Evolutionary conservation across 192 early-diverging fungal genomes (phyloP), one percentile per base, ranked within the genome.

Genomic region (Coemansia nantahalensis): DNA sequence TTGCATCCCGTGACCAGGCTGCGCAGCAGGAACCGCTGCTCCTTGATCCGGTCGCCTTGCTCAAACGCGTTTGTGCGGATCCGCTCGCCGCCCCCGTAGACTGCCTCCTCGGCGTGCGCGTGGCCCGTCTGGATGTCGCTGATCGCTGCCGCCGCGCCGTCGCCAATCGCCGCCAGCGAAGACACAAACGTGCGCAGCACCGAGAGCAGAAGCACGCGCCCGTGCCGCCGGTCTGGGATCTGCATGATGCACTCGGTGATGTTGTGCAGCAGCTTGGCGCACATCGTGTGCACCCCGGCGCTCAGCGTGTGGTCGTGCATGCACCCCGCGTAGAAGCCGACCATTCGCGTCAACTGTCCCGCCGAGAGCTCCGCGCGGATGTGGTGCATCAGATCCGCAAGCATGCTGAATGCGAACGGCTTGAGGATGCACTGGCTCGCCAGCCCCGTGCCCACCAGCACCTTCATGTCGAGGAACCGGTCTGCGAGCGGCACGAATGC

Each of bases 331-430:
- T 96, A 97, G 40, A 94, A 91, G 50, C 90, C 86, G 11, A 99
- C 87, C 28, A 90, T 93, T 38, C 77, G 68, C 1, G 87, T 79
- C 16, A 98, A 77, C 66, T 99, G 97, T 7, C 59, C 51, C 5
- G 85, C 82, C 4, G 86, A 85, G 7, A 98, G 80, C 42, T 94
- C 90, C 8, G 79, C 76, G 17, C 97, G 88, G 37, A 98, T 88
- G 74, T 95, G 90, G 62, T 97, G 94, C 47, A 99, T 87, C 42
- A 99, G 71, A 67, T 99, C 97, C 1, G 93, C 92, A 9, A 99
- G 80, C 74, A 97, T 91, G 58, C 89, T 93, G 63, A 96, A 93
- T 1, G 93, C 94, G 42, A 95, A 72, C 4, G 93, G 91, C 82
- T 89, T 78, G 48, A 99, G 54, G 1, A 92, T 94, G 59, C 98